Evolutionary conservation across 768 basidiomycete genomes (phyloP).

Genomic region (Mycena venus): DNA sequence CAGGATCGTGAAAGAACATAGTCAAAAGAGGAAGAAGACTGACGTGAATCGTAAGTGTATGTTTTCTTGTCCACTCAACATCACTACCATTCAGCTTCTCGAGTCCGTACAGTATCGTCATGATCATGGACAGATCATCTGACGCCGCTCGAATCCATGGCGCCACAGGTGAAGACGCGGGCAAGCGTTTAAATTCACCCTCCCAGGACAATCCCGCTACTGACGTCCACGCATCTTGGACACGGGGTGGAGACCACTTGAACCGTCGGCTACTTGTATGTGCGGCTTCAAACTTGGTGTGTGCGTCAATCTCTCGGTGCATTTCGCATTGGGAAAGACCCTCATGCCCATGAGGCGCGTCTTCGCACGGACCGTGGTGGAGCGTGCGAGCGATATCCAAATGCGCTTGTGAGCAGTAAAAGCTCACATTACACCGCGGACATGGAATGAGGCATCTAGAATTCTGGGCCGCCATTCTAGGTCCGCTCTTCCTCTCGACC

Average conservation of each 20-base stretch:
- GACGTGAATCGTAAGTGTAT: conserved; percentile 49
- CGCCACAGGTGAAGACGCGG: conserved; percentile 3
- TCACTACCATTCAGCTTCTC: conserved; percentile 45
- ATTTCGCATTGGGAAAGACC: conserved; percentile 41
- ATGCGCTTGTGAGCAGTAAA: conserved; percentile 43
- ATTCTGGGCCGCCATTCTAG: not conserved
- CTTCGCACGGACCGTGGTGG: conserved; percentile 37
- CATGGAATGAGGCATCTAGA: conserved; percentile 35
- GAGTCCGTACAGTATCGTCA: conserved; percentile 49
- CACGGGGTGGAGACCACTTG: conserved; percentile 48
- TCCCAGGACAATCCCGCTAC: conserved; percentile 43
- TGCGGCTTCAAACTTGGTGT: conserved; percentile 26
- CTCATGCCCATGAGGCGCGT: conserved; percentile 24
- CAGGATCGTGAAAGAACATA: not conserved
- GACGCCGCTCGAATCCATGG: conserved; percentile 42
- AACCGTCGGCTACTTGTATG: conserved; percentile 27
- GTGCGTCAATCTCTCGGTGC: conserved; percentile 34
- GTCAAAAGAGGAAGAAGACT: not conserved
- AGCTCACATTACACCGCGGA: conserved; percentile 38
- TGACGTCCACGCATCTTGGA: conserved; percentile 40
- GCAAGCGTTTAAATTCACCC: conserved; percentile 35
- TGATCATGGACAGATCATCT: conserved; percentile 44
- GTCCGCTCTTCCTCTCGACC: too few relatives aligned
- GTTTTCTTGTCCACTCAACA: conserved; percentile 46
- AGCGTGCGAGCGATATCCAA: conserved; percentile 31